Base-by-base conservation (phyloP, 2,329 filamentous ascomycete species). In the Xylaria sp. region DNA sequence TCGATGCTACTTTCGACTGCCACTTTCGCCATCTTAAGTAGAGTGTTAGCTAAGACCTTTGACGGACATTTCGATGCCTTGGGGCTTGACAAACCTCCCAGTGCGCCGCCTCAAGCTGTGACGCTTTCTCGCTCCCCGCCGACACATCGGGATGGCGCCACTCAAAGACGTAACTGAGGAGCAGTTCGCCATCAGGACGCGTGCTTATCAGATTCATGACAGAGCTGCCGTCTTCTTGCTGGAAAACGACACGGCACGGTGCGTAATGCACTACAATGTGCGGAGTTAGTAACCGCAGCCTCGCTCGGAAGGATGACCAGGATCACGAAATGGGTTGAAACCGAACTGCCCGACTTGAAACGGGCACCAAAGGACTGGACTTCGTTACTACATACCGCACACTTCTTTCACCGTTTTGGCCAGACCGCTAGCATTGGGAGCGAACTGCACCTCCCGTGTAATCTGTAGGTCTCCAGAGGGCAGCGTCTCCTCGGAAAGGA, bases 111-210 rank as follows among this genome's bases (percentile, higher is more conserved):
- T 76, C 72, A 8, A 79, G 35, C 67, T 71, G 64, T 25, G 66
- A 70, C 2, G 72, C 76, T 65, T 75, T 72, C 5, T 73, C 73
- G 62, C 75, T 78, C 5, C 75, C 77, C 40, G 72, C 74, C 13
- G 65, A 47, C 1, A 81, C 70, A 2, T 73, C 74, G 0, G 77
- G 72, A 37, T 80, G 77, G 32, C 74, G 70, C 80, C 79, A 81
- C 71, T 77, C 78, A 61, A 82, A 82, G 3, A 74, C 72, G 53
- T 78, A 82, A 21, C 78, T 82, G 75, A 82, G 72, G 3, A 79
- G 32, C 51, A 81, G 55, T 13, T 77, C 76, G 0, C 75, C 79
- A 5, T 74, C 75, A 1, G 71, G 63, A 0, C 77, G 77, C 9
- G 63, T 65, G 68, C 78, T 79, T 4, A 81, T 72, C 13, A 81